Base-by-base conservation (phyloP, 768 basidiomycete species). In the Psilocybe cubensis region DNA sequence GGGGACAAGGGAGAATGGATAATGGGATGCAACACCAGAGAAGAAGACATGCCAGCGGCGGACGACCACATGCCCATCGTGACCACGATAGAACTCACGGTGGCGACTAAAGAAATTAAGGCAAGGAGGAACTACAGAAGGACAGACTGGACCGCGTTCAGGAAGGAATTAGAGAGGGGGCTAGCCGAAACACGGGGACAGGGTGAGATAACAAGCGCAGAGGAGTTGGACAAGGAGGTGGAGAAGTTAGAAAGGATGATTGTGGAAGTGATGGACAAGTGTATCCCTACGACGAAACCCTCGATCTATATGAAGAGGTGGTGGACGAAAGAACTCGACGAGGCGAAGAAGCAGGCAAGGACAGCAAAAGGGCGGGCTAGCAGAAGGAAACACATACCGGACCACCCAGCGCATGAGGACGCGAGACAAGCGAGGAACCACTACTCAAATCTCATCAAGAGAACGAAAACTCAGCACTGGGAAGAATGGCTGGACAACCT, bases 51-150 rank as follows among this genome's bases (percentile, higher is more conserved):
- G 3, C 71, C 69, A 0, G 41, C 64, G 0, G 52, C 55, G 1
- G n/a, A n/a, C n/a, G 78, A 83, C 63, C 79, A 83, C 60, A 69
- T 73, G 52, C 79, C 75, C 0, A 76, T 83, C 8, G 27, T 61
- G 21, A 72, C 66, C 0, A 33, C 56, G 0, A 5, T 80, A 2
- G 65, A 74, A 43, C 27, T 76, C 2, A 11, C 56, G 0, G 43
- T n/a, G n/a, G 55, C 2, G 25, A 45, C 5, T 6, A 9, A 0
- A 35, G 38, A 0, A 25, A 33, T 23, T 9, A 38, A 40, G 14
- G 10, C 9, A 20, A 2, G 20, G 44, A 2, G 18, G 11, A 71
- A 78, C 65, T 79, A 70, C 53, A 20, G 65, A 1, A 27, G 35
- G 7, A 62, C 66, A 0, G 68, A 75, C 55, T 78, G 76, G 77